Conservation (phyloP, 2,329 filamentous ascomycete species). For the Sphaerulina musiva region DNA sequence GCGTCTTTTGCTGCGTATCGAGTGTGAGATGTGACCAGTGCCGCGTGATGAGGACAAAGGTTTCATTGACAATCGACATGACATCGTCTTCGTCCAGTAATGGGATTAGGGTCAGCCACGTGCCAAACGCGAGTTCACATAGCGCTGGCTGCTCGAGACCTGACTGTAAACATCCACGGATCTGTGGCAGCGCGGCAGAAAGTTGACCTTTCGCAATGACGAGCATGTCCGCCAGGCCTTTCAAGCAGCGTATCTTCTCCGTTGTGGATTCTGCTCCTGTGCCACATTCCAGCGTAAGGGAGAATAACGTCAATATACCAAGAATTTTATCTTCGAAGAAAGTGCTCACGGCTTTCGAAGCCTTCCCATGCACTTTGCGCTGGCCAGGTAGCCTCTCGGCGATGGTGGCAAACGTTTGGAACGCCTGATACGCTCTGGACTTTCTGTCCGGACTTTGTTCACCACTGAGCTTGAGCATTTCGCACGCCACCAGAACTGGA, state of each 20-base stretch:
- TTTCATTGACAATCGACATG: conserved; percentile 74
- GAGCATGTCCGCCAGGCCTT: conserved; percentile 83
- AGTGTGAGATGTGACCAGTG: conserved; percentile 67
- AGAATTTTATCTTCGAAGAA: conserved; percentile 82
- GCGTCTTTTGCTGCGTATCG: conserved; percentile 53
- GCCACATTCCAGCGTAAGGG: conserved; percentile 60
- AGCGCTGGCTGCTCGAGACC: conserved; percentile 69
- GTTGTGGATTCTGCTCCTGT: conserved; percentile 14
- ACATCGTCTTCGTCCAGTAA: conserved; percentile 73
- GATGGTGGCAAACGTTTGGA: conserved; percentile 42
- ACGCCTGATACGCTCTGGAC: conserved; percentile 42
- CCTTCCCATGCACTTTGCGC: conserved; percentile 41
- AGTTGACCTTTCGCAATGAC: conserved; percentile 65
- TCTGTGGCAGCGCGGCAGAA: conserved; percentile 77
- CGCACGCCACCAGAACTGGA: conserved; percentile 67
- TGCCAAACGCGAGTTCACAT: conserved; percentile 70
- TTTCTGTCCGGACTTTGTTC: conserved; percentile 53
- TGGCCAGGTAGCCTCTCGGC: conserved; percentile 44
- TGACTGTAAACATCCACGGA: conserved; percentile 85
- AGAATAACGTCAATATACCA: conserved; percentile 77
- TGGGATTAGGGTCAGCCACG: conserved; percentile 74
- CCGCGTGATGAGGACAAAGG: conserved; percentile 76
- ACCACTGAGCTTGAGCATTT: conserved; percentile 72
- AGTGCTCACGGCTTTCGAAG: conserved; percentile 55
- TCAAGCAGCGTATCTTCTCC: conserved; percentile 72